Percentiles rank a stretch among this genome's conserved stretches.
phyloP scores from a whole-genome alignment of 2,329 filamentous ascomycete genomes.

The Parastagonospora nodorum region DNA sequence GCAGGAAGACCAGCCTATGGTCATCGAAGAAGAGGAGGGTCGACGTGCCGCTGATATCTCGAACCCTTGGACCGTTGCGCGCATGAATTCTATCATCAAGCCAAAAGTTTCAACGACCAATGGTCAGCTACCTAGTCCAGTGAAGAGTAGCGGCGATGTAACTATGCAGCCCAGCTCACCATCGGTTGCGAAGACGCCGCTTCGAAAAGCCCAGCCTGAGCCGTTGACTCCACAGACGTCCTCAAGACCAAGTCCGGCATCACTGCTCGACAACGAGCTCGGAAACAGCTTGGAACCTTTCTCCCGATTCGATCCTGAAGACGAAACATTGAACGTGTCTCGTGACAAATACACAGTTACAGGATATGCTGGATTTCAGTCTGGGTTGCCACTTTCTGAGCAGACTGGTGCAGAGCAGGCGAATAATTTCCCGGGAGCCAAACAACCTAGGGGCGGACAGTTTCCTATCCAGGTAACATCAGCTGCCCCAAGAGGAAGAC shows the following conservation, averaged over 20 bases:
- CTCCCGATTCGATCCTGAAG: background rate
- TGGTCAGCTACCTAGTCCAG: constrained; percentile 31
- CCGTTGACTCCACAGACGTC: constrained; percentile 24
- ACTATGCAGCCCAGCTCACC: constrained; percentile 13
- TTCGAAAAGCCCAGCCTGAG: background rate
- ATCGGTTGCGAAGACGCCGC: background rate
- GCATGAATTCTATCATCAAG: constrained; percentile 48
- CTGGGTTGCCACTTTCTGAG: background rate
- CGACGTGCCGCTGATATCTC: constrained; percentile 42
- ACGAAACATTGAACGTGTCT: background rate
- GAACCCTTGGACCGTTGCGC: constrained; percentile 58
- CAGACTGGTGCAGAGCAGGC: too few species aligned
- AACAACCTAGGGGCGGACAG: too few species aligned
- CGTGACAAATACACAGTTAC: background rate
- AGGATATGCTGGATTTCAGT: background rate
- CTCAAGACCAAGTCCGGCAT: constrained; percentile 6
- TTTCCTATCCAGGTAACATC: too few species aligned
- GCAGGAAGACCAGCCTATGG: constrained; percentile 14
- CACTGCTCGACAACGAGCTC: background rate
- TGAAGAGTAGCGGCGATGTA: constrained; percentile 17
- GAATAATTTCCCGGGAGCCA: too few species aligned
- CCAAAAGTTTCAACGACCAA: constrained; percentile 13
- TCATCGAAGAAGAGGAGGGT: constrained; percentile 33
- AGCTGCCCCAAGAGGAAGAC: background rate
- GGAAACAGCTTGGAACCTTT: background rate